These are phyloP conservation scores for Udeniomyces megalosporus DNA, from an alignment of 768 basidiomycete genomes.

Conservation along the genomic window DNA sequence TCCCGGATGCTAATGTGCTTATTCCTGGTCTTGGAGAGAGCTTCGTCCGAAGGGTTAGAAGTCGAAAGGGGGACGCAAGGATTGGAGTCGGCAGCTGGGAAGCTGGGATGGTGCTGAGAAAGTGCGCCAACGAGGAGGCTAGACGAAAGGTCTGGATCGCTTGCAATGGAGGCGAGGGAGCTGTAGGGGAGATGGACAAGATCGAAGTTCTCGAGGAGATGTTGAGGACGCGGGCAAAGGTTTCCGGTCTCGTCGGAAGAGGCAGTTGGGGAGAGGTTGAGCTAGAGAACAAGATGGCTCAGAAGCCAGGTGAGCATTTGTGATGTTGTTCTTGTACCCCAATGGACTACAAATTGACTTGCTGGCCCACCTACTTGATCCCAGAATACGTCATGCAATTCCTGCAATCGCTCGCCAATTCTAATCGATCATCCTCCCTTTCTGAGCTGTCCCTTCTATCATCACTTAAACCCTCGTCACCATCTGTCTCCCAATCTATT, in stretches of 20 bases:
- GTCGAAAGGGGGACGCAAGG: slow-evolving; percentile 14
- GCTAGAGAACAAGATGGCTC: slow-evolving; percentile 91
- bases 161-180: slow-evolving; percentile 34
- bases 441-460: slow-evolving; percentile 50
- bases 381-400: slow-evolving; percentile 75
- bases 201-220: slow-evolving; percentile 61
- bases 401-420: slow-evolving; percentile 59
- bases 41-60: slow-evolving; percentile 21
- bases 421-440: slow-evolving; percentile 61
- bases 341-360: neutral
- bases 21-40: slow-evolving; percentile 25
- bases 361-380: too few relatives aligned
- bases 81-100: slow-evolving; percentile 67
- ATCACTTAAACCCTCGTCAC: slow-evolving; percentile 43
- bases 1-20: slow-evolving; percentile 25
- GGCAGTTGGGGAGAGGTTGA: slow-evolving; percentile 75
- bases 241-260: slow-evolving; percentile 70
- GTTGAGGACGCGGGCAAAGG: slow-evolving; percentile 56
- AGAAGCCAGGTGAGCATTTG: slow-evolving; percentile 53
- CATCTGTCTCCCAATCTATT: slow-evolving; percentile 45
- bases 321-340: neutral
- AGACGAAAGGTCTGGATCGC: slow-evolving; percentile 69
- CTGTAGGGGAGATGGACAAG: slow-evolving; percentile 46
- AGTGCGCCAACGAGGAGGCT: slow-evolving; percentile 68
- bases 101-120: slow-evolving; percentile 83